Base-by-base conservation (phyloP, 23 red algal genomes). In the Chondrus crispus region DNA sequence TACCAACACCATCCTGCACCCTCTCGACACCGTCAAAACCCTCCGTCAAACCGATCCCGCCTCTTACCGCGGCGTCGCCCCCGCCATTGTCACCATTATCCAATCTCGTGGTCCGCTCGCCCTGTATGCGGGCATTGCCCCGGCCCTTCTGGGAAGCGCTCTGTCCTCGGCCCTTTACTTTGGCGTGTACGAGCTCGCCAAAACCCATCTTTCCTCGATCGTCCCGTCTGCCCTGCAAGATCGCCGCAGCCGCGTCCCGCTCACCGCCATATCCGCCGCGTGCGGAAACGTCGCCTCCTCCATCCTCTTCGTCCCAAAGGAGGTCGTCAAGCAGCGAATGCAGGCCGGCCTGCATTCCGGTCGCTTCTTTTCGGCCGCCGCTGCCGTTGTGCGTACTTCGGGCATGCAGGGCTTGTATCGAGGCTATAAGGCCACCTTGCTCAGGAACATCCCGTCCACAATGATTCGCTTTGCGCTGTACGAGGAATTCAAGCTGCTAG, bases 251-350 rank as follows among this genome's bases (percentile, higher is more conserved):
- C 73, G 96, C 26, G 48, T 85, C 20, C 47, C 92, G 24, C 80
- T 94, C 36, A 94, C 93, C 39, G 81, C 88, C 14, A 16, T 98
- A 12, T 89, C 96, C 14, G 96, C 96, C 1, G 91, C 96, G 2
- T 76, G 68, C 68, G 96, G 96, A 20, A 98, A 98, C 92, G 44
- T 98, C n/a, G 90, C 92, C 9, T 98, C 96, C 7, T 93, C 88
- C 16, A 58, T 93, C 12, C 41, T 98, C 33, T 98, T 98, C 66
- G 96, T 98, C 29, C 96, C 96, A n/a, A 98, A 98, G 71, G 96
- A 98, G 71, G 96, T 98, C 26, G 88, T 98, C 79, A 98, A 98
- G 81, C 96, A 98, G 68, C 91, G 96, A 1, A 86, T 98, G 84
- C 96, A 98, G 55, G 74, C 85, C 18, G 92, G 71, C 18, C 74